phyloP scores from a whole-genome alignment of 2,329 filamentous ascomycete species.

The Claviceps quebecensis region DNA sequence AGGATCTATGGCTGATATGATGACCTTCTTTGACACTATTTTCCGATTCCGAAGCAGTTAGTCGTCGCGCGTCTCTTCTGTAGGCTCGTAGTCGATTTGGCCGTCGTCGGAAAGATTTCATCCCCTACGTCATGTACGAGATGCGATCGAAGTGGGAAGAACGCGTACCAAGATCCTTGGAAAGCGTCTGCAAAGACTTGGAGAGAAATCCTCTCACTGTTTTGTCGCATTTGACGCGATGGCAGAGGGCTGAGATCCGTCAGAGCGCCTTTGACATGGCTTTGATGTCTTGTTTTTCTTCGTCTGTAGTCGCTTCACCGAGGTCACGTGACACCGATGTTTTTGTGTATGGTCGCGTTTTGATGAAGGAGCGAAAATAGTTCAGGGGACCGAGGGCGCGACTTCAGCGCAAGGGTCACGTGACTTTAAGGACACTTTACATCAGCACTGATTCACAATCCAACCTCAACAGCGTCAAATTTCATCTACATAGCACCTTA shows the following conservation, averaged over 20 bases:
- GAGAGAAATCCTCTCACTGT: slow-evolving; percentile 12
- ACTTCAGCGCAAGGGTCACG: background rate
- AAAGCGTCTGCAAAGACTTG: slow-evolving; percentile 15
- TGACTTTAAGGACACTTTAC: background rate
- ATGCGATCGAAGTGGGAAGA: slow-evolving; percentile 5
- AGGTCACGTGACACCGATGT: slow-evolving; percentile 17
- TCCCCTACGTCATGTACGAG: slow-evolving; percentile 13
- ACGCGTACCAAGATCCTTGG: slow-evolving; percentile 20
- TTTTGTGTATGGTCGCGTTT: background rate
- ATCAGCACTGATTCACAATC: too few relatives aligned
- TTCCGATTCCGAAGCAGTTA: background rate
- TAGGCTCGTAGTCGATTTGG: background rate
- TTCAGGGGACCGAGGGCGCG: background rate
- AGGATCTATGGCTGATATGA: slow-evolving; percentile 21
- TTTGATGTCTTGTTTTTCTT: slow-evolving; percentile 12
- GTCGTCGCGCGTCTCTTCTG: background rate
- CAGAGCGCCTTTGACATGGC: slow-evolving; percentile 9
- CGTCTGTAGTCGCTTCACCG: slow-evolving; percentile 13
- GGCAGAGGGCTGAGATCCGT: slow-evolving; percentile 11
- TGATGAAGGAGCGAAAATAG: background rate
- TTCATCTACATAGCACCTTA: too few relatives aligned
- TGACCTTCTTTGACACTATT: background rate
- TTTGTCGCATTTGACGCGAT: slow-evolving; percentile 15
- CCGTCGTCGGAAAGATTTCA: background rate
- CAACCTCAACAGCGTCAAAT: too few relatives aligned